phyloP scores from a whole-genome alignment of 345 rosid species.

The Brassica juncea region DNA sequence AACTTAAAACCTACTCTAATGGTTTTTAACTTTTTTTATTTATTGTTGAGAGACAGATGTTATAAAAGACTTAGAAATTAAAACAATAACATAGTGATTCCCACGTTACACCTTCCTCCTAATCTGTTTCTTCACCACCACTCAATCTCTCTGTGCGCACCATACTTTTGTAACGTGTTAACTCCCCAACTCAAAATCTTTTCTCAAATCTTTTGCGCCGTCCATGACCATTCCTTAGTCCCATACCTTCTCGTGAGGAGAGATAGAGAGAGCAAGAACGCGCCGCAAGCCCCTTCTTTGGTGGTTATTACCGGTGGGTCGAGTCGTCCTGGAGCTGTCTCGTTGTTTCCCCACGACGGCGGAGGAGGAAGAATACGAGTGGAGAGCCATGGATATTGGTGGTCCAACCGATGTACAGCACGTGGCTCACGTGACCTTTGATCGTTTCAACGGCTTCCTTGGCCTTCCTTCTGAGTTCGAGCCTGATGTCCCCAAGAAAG shows the following conservation, averaged over 20 bases:
- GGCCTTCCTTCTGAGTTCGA: slow-evolving; percentile 94
- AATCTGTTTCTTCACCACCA: slow-evolving; percentile 41
- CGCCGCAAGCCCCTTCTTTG: slow-evolving; percentile 17
- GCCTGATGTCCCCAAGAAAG: slow-evolving; percentile 78
- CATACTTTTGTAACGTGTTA: slow-evolving; percentile 24
- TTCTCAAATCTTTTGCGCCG: slow-evolving; percentile 9
- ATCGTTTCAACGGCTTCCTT: slow-evolving; percentile 87
- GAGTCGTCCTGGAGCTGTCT: slow-evolving; percentile 64
- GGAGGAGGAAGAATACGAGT: slow-evolving; percentile 50
- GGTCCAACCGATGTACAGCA: slow-evolving; percentile 81
- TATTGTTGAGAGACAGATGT: slow-evolving; percentile 5
- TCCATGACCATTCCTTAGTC: slow-evolving; percentile 20
- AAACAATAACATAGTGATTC: slow-evolving; percentile 31
- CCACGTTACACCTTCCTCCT: slow-evolving; percentile 44
- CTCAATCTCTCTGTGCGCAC: slow-evolving; percentile 34
- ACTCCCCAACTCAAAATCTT: background rate
- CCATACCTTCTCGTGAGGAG: background rate
- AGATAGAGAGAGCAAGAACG: slow-evolving; percentile 29
- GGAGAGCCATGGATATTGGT: slow-evolving; percentile 79
- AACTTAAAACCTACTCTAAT: slow-evolving; percentile 28
- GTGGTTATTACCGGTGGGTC: slow-evolving; percentile 29
- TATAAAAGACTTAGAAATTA: background rate
- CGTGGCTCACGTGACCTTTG: slow-evolving; percentile 94
- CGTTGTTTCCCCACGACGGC: slow-evolving; percentile 60
- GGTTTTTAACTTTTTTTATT: background rate